Evolutionary conservation across 2,329 filamentous ascomycete species (phyloP), one percentile per base, ranked within the genome.

Genomic region (Diaporthe longicolla): DNA sequence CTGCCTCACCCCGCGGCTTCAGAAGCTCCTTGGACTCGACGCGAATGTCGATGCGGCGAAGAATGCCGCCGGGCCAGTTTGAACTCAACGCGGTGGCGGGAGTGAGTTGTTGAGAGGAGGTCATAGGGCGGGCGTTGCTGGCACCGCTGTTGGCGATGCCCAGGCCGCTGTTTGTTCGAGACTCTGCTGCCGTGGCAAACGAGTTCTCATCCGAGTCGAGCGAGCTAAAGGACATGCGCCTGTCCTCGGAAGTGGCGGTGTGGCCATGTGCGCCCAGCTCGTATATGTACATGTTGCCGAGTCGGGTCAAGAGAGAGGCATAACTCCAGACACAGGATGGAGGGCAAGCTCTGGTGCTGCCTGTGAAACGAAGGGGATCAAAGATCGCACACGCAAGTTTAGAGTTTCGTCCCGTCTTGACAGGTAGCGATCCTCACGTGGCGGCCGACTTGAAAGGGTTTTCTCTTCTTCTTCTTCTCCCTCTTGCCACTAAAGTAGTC

Each of bases 11-110:
- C 32, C 32, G 63, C 19, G 63, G 45, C 26, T 43, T 48, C 13
- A n/a, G 45, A 1, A 63, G 3, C 19, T 37, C 37, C 24, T 61
- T 63, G 40, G 68, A 66, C 58, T 78, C 76, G 29, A 77, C 78
- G n/a, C 72, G 66, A 11, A 70, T 68, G n/a, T 78, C 78, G 15
- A 75, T 73, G 45, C 77, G 76, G 17, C 70, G 69, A 15, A 79
- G 77, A 21, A 78, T 78, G 7, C 70, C 50, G 26, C 73, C 57
- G 6, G 57, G 55, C 72, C 65, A 70, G n/a, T 63, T 52, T 24
- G 52, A 73, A 21, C 58, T 70, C 37, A 73, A 6, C 9, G 63
- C 68, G 24, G 78, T 71, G 26, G 78, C 74, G 2, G 76, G 76
- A 11, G 77, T 78, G 57, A 76, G 72, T 17, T 54, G 72, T 19